These are phyloP conservation scores for Phallus indusiatus DNA, from an alignment of 768 basidiomycete species.

Conservation along the genomic window DNA sequence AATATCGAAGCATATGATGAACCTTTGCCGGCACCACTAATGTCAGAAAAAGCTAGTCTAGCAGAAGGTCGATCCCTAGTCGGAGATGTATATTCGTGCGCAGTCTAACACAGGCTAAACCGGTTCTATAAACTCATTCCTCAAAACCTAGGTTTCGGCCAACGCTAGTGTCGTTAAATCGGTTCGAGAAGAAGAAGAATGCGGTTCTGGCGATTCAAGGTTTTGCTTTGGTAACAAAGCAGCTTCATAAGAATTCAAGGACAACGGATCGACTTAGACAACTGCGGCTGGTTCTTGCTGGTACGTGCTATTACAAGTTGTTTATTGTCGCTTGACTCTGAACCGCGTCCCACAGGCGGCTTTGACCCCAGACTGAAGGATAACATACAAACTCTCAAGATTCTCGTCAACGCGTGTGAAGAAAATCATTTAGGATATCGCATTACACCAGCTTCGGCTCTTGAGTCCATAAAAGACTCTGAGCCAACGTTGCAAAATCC, in stretches of 20 bases:
- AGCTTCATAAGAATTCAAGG: background rate
- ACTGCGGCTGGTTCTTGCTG: conserved; percentile 71
- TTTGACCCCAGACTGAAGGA: conserved; percentile 85
- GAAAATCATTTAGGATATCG: conserved; percentile 47
- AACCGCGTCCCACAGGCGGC: conserved; percentile 46
- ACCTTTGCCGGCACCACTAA: background rate
- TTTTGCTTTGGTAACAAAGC: conserved; percentile 49
- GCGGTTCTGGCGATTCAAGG: conserved; percentile 68
- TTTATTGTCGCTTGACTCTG: background rate
- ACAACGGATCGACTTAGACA: background rate
- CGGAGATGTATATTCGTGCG: conserved; percentile 12
- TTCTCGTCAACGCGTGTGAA: conserved; percentile 53
- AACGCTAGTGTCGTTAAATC: conserved; percentile 81
- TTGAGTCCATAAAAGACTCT: conserved; percentile 19
- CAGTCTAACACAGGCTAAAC: background rate
- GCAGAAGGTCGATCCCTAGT: conserved; percentile 3
- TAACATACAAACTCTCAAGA: conserved; percentile 55
- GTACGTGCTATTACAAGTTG: conserved; percentile 27
- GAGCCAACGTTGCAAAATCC: conserved; percentile 33
- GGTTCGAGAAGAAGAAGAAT: conserved; percentile 96
- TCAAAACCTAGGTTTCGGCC: conserved; percentile 40
- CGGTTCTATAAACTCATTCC: background rate
- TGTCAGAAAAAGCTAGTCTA: background rate
- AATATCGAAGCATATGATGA: conserved; percentile 67
- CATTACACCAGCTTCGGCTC: conserved; percentile 39